phyloP scores from a whole-genome alignment of 257 asterid species.

The Schizonepeta tenuifolia region DNA sequence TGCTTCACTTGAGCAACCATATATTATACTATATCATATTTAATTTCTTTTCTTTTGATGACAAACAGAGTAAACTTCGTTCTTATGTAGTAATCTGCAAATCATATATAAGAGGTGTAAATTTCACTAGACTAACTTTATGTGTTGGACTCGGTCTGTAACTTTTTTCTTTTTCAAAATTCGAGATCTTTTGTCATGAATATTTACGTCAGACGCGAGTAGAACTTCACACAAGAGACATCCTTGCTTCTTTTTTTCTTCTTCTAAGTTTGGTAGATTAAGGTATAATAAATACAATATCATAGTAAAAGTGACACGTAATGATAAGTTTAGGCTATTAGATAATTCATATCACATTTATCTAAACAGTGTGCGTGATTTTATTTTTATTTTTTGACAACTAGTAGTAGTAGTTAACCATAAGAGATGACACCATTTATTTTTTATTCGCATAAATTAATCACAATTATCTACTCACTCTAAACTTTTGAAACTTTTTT shows the following conservation, averaged over 20 bases:
- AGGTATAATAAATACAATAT: background rate
- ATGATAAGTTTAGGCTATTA: constrained; percentile 28
- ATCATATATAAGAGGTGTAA: too few species aligned
- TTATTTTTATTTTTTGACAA: background rate
- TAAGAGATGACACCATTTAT: background rate
- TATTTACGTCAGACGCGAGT: too few species aligned
- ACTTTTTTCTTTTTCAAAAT: too few species aligned
- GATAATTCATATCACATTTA: background rate
- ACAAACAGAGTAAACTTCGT: too few species aligned
- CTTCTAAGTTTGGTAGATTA: background rate
- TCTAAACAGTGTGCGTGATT: background rate
- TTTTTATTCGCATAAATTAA: background rate
- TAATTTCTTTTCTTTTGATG: too few species aligned
- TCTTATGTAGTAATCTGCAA: too few species aligned
- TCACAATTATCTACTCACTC: background rate
- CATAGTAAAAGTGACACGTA: background rate
- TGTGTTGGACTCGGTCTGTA: too few species aligned
- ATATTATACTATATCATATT: background rate
- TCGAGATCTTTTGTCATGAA: too few species aligned
- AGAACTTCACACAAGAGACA: too few species aligned
- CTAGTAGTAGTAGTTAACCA: background rate
- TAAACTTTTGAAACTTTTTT: too few species aligned
- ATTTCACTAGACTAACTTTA: too few species aligned
- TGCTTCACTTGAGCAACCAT: constrained; percentile 26
- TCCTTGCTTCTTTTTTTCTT: background rate